Evolutionary conservation across 208 protist species (phyloP), one percentile per base, ranked within the genome.

Genomic region (Acanthamoeba castellanii): DNA sequence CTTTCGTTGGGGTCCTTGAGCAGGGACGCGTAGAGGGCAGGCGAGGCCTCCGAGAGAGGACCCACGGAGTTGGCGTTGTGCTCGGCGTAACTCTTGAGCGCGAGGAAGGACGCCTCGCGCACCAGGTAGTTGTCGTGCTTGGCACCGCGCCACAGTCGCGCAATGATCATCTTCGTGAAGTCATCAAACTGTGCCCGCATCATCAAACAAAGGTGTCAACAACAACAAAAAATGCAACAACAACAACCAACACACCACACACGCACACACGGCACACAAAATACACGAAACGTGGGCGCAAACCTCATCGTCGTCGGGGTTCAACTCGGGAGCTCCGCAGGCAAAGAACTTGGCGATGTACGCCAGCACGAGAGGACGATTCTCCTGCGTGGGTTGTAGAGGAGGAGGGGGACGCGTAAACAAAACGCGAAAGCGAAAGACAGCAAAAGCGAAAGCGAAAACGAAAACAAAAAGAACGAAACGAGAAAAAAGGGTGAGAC

Each of bases 101-200:
- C 87, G 27, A 47, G 87, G 45, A 92, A 74, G 45, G 87, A 92
- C 20, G 87, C 87, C 87, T 92, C 87, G 42, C 87, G 57, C 45
- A 92, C 87, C n/a, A 50, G 22, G 30, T 47, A 74, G 61, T 68
- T n/a, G 37, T 92, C 66, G 37, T 74, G 57, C 66, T 68, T 74
- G 32, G 87, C 42, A 8, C 87, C 66, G 22, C 66, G 52, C 87
- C 87, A 92, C 57, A 92, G 87, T 5, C 66, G 57, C 20, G 9
- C 66, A 16, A 92, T 74, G 61, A 92, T 52, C 52, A 76, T 92
- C 37, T 92, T 37, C 25, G 87, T 92, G 87, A 92, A 92, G 18
- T 92, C 87, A 42, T 92, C 87, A 74, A 92, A 92, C 87, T 91
- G 84, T 22, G 42, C n/a, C n/a, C 37, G 37, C 37, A 3, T 42